Evolutionary conservation across 768 basidiomycete species (phyloP).

Genomic region (Flagelloscypha sp.): DNA sequence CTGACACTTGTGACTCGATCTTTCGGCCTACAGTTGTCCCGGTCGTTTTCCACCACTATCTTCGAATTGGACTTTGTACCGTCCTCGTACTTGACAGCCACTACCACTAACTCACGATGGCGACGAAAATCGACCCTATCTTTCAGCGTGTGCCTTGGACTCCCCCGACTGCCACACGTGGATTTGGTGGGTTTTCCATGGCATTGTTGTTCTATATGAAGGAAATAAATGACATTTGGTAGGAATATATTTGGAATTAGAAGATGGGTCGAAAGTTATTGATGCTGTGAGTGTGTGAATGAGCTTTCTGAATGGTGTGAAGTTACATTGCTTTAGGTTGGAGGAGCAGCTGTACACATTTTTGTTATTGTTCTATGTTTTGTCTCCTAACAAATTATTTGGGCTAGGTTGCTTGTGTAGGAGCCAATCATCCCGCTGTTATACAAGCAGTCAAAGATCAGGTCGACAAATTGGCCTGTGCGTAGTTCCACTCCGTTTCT

Average conservation of each 20-base stretch:
- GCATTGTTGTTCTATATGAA: no score
- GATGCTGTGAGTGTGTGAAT: constrained; percentile 67
- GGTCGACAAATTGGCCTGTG: constrained; percentile 69
- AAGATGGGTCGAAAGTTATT: constrained; percentile 59
- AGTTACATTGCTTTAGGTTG: no score
- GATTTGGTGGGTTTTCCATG: no score
- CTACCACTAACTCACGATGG: background rate
- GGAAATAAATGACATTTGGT: no score
- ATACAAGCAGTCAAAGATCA: constrained; percentile 72
- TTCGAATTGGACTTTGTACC: no score
- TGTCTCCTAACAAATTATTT: background rate
- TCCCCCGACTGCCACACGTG: no score
- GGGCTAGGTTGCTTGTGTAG: constrained; percentile 76
- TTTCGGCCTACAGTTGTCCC: no score
- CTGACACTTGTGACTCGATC: no score
- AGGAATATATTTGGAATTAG: constrained; percentile 65
- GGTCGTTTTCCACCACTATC: background rate
- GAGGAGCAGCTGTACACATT: no score
- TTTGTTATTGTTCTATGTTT: background rate
- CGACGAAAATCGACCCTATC: no score
- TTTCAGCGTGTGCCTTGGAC: constrained; percentile 68
- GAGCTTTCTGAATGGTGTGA: no score
- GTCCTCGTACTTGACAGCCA: no score
- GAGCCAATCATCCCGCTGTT: constrained; percentile 65
- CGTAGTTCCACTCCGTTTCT: constrained; percentile 16